Base-by-base conservation (phyloP, 306 rosid genomes). In the Trifolium subterraneum region DNA sequence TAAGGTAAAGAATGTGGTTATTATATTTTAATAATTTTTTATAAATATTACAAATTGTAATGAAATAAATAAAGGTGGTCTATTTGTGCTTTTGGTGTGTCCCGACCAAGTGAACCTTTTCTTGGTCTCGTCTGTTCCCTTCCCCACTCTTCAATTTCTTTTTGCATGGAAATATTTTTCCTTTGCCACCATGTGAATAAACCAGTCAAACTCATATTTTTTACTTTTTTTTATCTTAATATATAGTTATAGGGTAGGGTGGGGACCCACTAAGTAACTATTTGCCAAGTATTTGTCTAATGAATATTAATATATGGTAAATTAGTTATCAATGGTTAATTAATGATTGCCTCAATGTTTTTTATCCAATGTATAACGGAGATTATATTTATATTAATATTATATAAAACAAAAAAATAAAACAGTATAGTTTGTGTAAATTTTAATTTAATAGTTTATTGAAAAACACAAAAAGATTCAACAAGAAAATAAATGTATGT, bases 81-180 rank as follows among this genome's bases (percentile, higher is more conserved):
- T 15, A 73, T 75, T 63, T 83, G 68, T 79, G 84, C 80, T 79
- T 85, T 85, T 82, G 72, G 81, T 75, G 81, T 75, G 84, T 80
- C 82, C 86, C 90, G 79, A 83, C 89, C 85, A 70, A 71, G 70
- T 58, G 78, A 79, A 55, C 72, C 87, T 85, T 89, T 84, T 80
- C 64, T 65, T 56, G 84, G 89, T 81, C 82, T 66, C 71, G 81
- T 67, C 75, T 85, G 81, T 72, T 79, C 79, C 88, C 84, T 74
- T 68, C 81, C 83, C 75, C 83, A 64, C 78, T 50, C 80, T 77
- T 75, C 80, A 51, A 13, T 79, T 83, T 64, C 51, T 72, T 38
- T 75, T 67, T 83, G 75, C 80, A 74, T 83, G 80, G 42, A 74
- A 51, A 52, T 77, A 50, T 66, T 60, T 22, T 22, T 12, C 58